Base-by-base conservation (phyloP, 139 green algal genomes). In the Dunaliella primolecta region DNA sequence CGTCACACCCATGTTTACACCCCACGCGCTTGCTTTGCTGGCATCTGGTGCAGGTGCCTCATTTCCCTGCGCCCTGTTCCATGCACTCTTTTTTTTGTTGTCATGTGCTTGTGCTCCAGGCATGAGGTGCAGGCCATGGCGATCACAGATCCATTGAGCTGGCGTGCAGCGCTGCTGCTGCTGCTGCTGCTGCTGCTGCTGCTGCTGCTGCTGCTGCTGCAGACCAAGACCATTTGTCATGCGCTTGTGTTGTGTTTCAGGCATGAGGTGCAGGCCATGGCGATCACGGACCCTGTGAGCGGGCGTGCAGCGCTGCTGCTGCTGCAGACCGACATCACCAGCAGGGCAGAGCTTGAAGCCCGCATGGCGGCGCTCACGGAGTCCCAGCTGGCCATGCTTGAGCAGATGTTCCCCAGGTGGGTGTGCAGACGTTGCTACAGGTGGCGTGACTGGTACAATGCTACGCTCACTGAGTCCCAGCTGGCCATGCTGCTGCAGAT, bases 271-370 rank as follows among this genome's bases (percentile, higher is more conserved):
- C 75, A 82, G 29, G 82, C 71, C 57, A 31, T 85, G 21, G 64
- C 82, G 1, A 37, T 85, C 25, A 31, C 30, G 35, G 82, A 85
- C 71, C 82, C 82, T 1, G 82, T 85, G 33, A 85, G 34, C 0
- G 71, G 71, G 2, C 35, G 56, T 30, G 29, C 37, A 24, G 57
- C 38, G 38, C 20, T 85, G 32, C 82, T 85, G 35, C 46, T 85
- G 82, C 82, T 85, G 71, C 82, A 85, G 35, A 85, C 82, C 11
- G 82, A 85, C 71, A 85, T 85, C 82, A 81, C 82, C 2, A 56
- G 23, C 35, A 55, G 82, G 3, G 82, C 82, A 21, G 36, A 78
- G 71, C 25, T 85, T 32, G 82, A 85, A 70, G 35, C 70, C 23
- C 38, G 82, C 30, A 85, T 85, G 35, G 70, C 71, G 15, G 82